phyloP scores from a whole-genome alignment of 73 alveolate genomes.

The Paraurostyla sp. region DNA sequence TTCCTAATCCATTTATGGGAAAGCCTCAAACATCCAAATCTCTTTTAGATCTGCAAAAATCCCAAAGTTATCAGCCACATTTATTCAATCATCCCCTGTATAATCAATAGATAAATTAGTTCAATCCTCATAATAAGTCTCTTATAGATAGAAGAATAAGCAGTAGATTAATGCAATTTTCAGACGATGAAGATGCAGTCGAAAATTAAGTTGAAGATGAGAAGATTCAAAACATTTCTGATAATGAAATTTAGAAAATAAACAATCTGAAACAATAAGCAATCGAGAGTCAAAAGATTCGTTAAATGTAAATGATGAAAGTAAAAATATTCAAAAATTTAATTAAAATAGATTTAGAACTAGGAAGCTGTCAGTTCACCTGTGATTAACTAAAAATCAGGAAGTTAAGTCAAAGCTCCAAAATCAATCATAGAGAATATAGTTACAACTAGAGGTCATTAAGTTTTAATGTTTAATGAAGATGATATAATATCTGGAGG shows the following conservation, averaged over 20 bases:
- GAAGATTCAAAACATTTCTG: neutral
- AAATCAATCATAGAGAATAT: too few relatives aligned
- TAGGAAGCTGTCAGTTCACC: too few relatives aligned
- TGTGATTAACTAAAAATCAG: too few relatives aligned
- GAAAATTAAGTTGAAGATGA: neutral
- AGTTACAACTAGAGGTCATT: conserved; percentile 3
- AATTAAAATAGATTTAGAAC: neutral
- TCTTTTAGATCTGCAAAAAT: neutral
- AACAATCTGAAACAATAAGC: neutral
- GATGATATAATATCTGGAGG: conserved; percentile 1
- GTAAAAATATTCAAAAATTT: neutral
- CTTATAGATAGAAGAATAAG: neutral
- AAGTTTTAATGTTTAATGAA: conserved; percentile 23
- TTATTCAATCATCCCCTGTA: neutral
- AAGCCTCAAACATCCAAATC: neutral
- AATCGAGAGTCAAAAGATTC: too few relatives aligned
- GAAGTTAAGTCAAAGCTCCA: too few relatives aligned
- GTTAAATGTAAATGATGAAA: too few relatives aligned
- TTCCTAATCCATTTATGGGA: neutral
- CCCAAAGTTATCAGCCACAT: neutral
- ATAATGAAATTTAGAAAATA: neutral
- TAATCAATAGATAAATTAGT: neutral
- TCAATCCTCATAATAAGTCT: neutral
- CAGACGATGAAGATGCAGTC: conserved; percentile 20
- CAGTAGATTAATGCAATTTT: neutral